These are phyloP conservation scores for Sporodiniella umbellata DNA, from an alignment of 371 early-diverging fungal genomes.

Conservation along the genomic window DNA sequence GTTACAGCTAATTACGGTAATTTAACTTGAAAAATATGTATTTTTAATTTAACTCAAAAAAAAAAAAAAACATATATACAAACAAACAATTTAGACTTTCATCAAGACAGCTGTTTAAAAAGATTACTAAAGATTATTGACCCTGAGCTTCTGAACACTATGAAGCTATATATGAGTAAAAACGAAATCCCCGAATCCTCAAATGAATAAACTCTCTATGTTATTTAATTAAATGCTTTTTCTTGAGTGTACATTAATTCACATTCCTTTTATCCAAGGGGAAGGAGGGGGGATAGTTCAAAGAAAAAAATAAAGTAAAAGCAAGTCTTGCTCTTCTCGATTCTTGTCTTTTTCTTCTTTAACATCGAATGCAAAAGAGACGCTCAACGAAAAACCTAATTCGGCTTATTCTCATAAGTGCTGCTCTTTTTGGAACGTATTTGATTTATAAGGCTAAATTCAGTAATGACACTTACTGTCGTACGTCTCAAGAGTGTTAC, in stretches of 20 bases:
- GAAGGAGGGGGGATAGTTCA: not conserved
- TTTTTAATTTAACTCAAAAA: not conserved
- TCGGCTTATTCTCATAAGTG: conserved; percentile 1
- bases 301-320: not conserved
- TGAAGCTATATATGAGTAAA: conserved; percentile 3
- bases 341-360: not conserved
- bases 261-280: not conserved
- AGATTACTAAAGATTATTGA: conserved; percentile 22
- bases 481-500: conserved; percentile 20
- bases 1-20: conserved; percentile 26
- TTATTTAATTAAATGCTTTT: not conserved
- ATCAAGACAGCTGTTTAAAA: conserved; percentile 28
- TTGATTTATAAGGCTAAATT: conserved; percentile 3
- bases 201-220: conserved; percentile 8
- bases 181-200: conserved; percentile 7
- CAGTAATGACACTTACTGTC: conserved; percentile 9
- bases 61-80: not conserved
- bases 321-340: not conserved
- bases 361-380: conserved; percentile 1
- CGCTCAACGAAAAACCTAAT: conserved; percentile 10
- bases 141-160: conserved; percentile 8
- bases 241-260: not conserved
- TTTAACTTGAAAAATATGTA: not conserved
- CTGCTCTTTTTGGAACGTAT: not conserved
- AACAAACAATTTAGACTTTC: conserved; percentile 18